These are phyloP conservation scores for Collybia sordida DNA, from an alignment of 768 basidiomycete genomes.

Conservation along the genomic window DNA sequence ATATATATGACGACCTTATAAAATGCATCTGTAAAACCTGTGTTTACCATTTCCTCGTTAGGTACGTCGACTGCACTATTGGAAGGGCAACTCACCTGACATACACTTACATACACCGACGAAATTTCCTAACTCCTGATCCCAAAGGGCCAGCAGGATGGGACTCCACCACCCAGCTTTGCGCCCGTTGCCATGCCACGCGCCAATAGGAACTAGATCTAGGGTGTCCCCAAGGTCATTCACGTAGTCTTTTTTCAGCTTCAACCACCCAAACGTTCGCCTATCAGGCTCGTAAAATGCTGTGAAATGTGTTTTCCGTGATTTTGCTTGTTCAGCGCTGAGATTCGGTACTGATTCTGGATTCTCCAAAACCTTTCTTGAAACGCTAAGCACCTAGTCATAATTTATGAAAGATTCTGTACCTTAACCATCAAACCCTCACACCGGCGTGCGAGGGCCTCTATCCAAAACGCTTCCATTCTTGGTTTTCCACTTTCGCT, in stretches of 20 bases:
- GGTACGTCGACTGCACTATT: not conserved
- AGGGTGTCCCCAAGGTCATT: slow-evolving; percentile 74
- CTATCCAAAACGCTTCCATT: slow-evolving; percentile 75
- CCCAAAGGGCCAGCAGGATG: slow-evolving; percentile 76
- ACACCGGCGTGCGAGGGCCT: slow-evolving; percentile 71
- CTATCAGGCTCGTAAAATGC: slow-evolving; percentile 93
- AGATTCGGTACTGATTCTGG: slow-evolving; percentile 33
- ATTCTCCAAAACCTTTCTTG: slow-evolving; percentile 63
- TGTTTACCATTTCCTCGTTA: slow-evolving; percentile 2
- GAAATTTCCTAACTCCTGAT: slow-evolving; percentile 55
- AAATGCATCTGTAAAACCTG: slow-evolving; percentile 83
- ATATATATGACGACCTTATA: slow-evolving; percentile 54
- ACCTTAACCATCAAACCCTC: slow-evolving; percentile 97
- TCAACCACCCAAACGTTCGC: slow-evolving; percentile 84
- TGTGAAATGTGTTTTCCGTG: slow-evolving; percentile 65
- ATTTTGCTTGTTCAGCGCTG: slow-evolving; percentile 26
- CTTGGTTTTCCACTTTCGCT: slow-evolving; percentile 59
- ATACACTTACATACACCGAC: slow-evolving; percentile 90
- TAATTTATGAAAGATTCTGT: not conserved
- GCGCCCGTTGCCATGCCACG: slow-evolving; percentile 88
- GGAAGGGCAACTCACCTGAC: slow-evolving; percentile 53
- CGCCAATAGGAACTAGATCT: slow-evolving; percentile 72
- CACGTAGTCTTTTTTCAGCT: slow-evolving; percentile 92
- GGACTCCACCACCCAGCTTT: slow-evolving; percentile 95
- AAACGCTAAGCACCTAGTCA: not conserved